A percentile compares a stretch with the other conserved stretches of the same genome.
Conservation (phyloP, 768 basidiomycete genomes). For the Chalciporus pseudorubinellus region DNA sequence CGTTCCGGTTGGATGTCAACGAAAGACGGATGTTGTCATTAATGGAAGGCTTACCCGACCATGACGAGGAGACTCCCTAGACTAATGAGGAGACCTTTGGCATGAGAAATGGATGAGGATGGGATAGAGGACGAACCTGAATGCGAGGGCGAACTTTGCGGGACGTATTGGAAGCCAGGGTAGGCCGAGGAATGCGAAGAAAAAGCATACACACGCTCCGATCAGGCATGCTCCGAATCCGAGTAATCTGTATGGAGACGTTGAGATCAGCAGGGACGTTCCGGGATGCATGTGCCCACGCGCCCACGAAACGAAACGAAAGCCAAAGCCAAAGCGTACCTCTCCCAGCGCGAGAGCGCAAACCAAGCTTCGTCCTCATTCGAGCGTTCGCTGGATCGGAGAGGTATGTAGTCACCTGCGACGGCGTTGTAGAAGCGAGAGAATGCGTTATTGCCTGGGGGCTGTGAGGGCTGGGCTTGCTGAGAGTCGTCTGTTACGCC, state of each 20-base stretch:
- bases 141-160: constrained; percentile 87
- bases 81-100: constrained; percentile 37
- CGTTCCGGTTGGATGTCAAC: not conserved
- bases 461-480: constrained; percentile 33
- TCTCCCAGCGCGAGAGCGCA: constrained; percentile 89
- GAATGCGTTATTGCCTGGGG: constrained; percentile 57
- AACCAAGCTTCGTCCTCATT: constrained; percentile 98
- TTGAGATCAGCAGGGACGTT: not conserved
- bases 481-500: constrained; percentile 71
- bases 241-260: constrained; percentile 55
- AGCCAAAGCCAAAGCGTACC: no score
- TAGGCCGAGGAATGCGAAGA: constrained; percentile 82
- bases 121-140: constrained; percentile 48
- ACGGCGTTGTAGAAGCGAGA: constrained; percentile 85
- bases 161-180: constrained; percentile 70
- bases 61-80: constrained; percentile 92
- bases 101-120: not conserved
- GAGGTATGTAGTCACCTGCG: constrained; percentile 84
- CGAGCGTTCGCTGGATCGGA: constrained; percentile 74
- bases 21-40: not conserved
- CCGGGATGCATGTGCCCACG: not conserved
- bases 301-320: not conserved
- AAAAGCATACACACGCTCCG: constrained; percentile 92
- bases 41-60: constrained; percentile 66
- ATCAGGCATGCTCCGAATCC: constrained; percentile 88